These are phyloP conservation scores for Eucalyptus pumila DNA, from an alignment of 345 rosid genomes.

Conservation along the genomic window DNA sequence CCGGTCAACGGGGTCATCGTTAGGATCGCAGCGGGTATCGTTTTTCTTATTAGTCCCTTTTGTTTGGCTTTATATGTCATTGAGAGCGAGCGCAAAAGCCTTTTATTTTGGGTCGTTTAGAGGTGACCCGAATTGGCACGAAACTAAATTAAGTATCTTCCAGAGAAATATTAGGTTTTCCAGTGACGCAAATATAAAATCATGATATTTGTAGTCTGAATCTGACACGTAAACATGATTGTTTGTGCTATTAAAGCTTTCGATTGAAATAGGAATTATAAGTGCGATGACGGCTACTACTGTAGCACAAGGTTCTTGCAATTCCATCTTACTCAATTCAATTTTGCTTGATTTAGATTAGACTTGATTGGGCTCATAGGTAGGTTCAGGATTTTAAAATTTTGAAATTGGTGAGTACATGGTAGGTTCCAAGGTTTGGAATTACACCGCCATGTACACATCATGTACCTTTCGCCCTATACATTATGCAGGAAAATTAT, in stretches of 20 bases:
- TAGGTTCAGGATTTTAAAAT: neutral
- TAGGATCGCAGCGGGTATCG: too few species aligned
- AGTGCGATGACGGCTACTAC: neutral
- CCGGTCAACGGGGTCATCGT: too few species aligned
- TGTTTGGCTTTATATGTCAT: too few species aligned
- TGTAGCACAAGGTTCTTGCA: neutral
- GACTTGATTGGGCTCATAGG: neutral
- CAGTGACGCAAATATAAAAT: too few species aligned
- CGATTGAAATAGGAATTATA: neutral
- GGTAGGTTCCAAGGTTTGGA: neutral
- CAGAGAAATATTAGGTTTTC: neutral
- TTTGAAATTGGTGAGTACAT: too few species aligned
- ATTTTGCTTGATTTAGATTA: too few species aligned
- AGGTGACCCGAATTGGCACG: neutral
- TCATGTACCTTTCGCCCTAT: neutral
- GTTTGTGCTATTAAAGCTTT: neutral
- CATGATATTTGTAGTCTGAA: neutral
- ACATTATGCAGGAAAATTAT: neutral
- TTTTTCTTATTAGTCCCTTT: too few species aligned
- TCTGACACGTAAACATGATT: neutral
- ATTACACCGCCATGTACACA: neutral
- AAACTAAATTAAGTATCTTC: too few species aligned
- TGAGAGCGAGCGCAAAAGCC: too few species aligned
- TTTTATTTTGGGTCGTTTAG: neutral
- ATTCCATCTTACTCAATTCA: neutral